A percentile compares a stretch with the other conserved stretches of the same genome.
phyloP scores from a whole-genome alignment of 179 eudicot species.

The Amaranthus tricolor region DNA sequence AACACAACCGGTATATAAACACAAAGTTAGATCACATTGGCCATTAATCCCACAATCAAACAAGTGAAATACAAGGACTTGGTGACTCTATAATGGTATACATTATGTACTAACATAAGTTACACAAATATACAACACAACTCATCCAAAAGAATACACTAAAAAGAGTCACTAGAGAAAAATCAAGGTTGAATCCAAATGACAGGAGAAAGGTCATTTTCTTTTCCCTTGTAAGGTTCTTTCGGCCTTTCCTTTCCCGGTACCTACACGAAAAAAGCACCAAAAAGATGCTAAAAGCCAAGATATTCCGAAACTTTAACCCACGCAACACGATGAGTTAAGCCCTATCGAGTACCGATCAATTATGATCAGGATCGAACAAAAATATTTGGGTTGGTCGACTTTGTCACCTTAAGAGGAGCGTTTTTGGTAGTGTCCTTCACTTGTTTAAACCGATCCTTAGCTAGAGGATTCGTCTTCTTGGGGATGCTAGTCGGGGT shows the following conservation, averaged over 20 bases:
- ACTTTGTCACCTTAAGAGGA: conserved; percentile 31
- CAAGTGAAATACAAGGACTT: conserved; percentile 3
- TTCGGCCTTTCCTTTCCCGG: conserved; percentile 7
- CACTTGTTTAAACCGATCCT: conserved; percentile 26
- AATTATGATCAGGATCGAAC: conserved; percentile 32
- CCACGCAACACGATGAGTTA: conserved; percentile 16
- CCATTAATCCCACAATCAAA: conserved; percentile 32
- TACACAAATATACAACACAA: conserved; percentile 47
- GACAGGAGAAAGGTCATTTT: conserved; percentile 12
- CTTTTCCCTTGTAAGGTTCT: neutral
- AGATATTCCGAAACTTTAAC: conserved; percentile 21
- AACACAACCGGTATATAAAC: neutral
- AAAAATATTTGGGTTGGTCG: conserved; percentile 30
- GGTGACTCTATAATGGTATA: conserved; percentile 26
- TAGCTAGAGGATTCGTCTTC: conserved; percentile 27
- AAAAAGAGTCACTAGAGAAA: conserved; percentile 32
- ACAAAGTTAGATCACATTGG: conserved; percentile 31
- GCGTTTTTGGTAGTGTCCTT: conserved; percentile 26
- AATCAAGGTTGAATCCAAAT: conserved; percentile 15
- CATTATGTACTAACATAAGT: conserved; percentile 34
- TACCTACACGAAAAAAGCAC: neutral
- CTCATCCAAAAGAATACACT: conserved; percentile 22
- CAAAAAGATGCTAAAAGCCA: conserved; percentile 23
- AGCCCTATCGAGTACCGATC: conserved; percentile 1
- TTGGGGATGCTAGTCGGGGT: conserved; percentile 34